These are phyloP conservation scores for Erigeron canadensis DNA, from an alignment of 129 eudicot species.

Conservation along the genomic window DNA sequence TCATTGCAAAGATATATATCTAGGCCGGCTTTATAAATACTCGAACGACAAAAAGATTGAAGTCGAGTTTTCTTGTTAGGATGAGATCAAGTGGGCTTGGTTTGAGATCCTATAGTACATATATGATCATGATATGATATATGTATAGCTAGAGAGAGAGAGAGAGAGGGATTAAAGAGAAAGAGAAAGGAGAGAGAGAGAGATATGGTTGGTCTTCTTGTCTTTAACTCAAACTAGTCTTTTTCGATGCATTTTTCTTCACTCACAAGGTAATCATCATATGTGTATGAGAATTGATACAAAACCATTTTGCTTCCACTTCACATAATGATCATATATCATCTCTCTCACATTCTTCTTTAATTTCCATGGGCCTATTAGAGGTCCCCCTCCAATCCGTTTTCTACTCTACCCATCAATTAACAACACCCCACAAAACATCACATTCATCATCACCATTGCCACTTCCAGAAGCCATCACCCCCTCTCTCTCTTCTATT, in stretches of 20 bases:
- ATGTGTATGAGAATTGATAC: conserved; percentile 43
- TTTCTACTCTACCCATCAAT: conserved; percentile 56
- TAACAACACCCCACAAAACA: conserved; percentile 40
- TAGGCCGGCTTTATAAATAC: neutral
- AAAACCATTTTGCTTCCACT: conserved; percentile 81
- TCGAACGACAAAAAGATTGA: conserved; percentile 14
- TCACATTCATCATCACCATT: conserved; percentile 59
- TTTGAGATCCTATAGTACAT: conserved; percentile 30
- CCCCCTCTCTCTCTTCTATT: conserved; percentile 19
- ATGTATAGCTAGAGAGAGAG: neutral
- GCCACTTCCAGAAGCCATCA: conserved; percentile 49
- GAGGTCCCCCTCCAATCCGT: conserved; percentile 80
- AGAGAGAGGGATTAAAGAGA: conserved; percentile 30
- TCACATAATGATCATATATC: conserved; percentile 28
- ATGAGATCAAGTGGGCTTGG: conserved; percentile 25
- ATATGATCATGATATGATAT: conserved; percentile 25
- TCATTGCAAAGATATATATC: conserved; percentile 39
- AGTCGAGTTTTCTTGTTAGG: conserved; percentile 24
- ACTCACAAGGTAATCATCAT: conserved; percentile 94
- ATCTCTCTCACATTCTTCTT: conserved; percentile 19
- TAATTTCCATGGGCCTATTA: conserved; percentile 16
- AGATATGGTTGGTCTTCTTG: conserved; percentile 44
- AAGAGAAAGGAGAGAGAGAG: conserved; percentile 26
- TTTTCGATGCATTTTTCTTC: conserved; percentile 72
- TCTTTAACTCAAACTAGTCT: conserved; percentile 70